phyloP scores from a whole-genome alignment of 257 asterid genomes.

The Solanum sitiens region DNA sequence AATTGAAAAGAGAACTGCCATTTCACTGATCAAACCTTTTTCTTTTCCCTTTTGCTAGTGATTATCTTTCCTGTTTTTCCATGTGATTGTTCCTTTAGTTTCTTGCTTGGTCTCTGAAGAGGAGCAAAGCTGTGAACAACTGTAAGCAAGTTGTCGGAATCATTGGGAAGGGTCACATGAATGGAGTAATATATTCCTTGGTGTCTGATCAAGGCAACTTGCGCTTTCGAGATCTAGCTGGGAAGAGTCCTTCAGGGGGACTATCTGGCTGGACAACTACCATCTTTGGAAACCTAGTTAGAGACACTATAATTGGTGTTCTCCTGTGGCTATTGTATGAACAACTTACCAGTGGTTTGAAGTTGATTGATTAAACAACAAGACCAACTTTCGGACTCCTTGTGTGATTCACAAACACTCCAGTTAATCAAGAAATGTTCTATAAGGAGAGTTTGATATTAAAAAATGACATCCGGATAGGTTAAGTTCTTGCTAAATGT shows the following conservation, averaged over 20 bases:
- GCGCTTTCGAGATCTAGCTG: slow-evolving; percentile 68
- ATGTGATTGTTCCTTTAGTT: slow-evolving; percentile 23
- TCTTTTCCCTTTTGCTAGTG: background rate
- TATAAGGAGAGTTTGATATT: too few relatives aligned
- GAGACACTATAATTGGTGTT: slow-evolving; percentile 60
- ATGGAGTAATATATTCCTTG: slow-evolving; percentile 75
- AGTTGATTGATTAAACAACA: background rate
- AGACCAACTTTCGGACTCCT: background rate
- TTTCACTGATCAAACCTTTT: background rate
- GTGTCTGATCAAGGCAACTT: slow-evolving; percentile 73
- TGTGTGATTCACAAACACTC: background rate
- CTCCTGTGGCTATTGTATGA: slow-evolving; percentile 66
- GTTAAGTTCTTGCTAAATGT: too few relatives aligned
- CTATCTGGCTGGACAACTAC: slow-evolving; percentile 33
- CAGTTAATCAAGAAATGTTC: background rate
- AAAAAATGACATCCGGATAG: too few relatives aligned
- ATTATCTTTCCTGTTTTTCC: background rate
- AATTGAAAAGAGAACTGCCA: background rate
- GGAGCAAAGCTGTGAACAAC: slow-evolving; percentile 90
- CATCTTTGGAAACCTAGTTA: slow-evolving; percentile 37
- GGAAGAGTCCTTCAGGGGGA: slow-evolving; percentile 31
- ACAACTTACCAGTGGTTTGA: slow-evolving; percentile 21
- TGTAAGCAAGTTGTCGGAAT: slow-evolving; percentile 77
- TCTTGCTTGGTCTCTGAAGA: slow-evolving; percentile 86
- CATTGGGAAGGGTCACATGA: slow-evolving; percentile 85